These are phyloP conservation scores for Musa acuminata DNA, from an alignment of 176 grass and related monocot genomes.

Conservation along the genomic window DNA sequence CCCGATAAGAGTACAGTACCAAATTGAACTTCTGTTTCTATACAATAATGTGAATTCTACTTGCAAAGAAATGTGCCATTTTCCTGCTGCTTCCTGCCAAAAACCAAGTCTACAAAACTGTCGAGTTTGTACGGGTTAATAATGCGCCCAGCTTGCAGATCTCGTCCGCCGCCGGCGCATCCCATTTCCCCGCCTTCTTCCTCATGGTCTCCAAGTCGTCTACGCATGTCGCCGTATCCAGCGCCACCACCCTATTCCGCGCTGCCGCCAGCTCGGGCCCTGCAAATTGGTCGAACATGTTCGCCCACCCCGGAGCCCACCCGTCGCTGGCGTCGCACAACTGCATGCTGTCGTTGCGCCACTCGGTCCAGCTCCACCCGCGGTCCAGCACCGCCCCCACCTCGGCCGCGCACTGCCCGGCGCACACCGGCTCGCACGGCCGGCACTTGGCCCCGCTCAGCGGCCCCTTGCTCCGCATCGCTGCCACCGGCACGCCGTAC, in stretches of 20 bases:
- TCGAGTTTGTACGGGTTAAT: not conserved
- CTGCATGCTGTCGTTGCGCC: constrained; percentile 41
- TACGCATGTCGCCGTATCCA: constrained; percentile 27
- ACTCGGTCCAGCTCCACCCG: constrained; percentile 53
- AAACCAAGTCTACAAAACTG: too few species aligned
- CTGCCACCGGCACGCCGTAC: constrained; percentile 59
- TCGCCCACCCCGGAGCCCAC: constrained; percentile 54
- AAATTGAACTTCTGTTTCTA: not conserved
- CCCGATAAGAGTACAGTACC: not conserved
- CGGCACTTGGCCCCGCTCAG: constrained; percentile 85
- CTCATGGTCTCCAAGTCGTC: constrained; percentile 33
- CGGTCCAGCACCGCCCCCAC: not conserved
- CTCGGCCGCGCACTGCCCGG: constrained; percentile 1
- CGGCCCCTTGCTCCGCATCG: constrained; percentile 47
- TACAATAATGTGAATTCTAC: too few species aligned
- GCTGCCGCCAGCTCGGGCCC: constrained; percentile 26
- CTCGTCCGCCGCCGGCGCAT: constrained; percentile 27
- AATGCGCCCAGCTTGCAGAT: constrained; percentile 30
- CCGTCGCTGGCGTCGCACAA: constrained; percentile 42
- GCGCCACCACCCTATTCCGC: constrained; percentile 11
- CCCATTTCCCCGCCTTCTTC: constrained; percentile 26
- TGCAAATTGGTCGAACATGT: constrained; percentile 36
- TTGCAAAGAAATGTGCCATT: too few species aligned
- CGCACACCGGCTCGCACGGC: constrained; percentile 40
- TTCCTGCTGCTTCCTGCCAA: too few species aligned